Percentiles rank a stretch among this genome's conserved stretches.
These are phyloP conservation scores for Pythium chondricola DNA, from an alignment of 352 stramenopile species.

Conservation along the genomic window DNA sequence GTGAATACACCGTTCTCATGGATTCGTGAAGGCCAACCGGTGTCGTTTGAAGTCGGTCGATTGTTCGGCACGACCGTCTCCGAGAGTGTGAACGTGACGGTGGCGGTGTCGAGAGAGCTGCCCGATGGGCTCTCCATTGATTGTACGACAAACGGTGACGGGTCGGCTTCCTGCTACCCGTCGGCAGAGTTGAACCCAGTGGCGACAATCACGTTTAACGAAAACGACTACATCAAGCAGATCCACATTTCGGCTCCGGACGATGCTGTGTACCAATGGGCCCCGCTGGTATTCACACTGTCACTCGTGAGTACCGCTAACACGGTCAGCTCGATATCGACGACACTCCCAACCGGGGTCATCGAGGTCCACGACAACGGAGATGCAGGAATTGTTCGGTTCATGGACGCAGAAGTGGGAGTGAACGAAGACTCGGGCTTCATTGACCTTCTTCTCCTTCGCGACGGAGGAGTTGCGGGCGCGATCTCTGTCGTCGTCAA, in stretches of 20 bases:
- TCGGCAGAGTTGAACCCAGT: neutral
- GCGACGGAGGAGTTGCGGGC: constrained; percentile 9
- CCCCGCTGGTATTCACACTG: constrained; percentile 21
- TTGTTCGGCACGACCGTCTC: constrained; percentile 11
- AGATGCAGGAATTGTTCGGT: constrained; percentile 27
- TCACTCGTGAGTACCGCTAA: constrained; percentile 11
- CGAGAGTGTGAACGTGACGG: constrained; percentile 2
- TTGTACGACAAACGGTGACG: constrained; percentile 6
- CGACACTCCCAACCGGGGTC: neutral
- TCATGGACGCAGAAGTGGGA: constrained; percentile 9
- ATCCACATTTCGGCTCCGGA: constrained; percentile 27
- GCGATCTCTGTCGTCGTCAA: constrained; percentile 19
- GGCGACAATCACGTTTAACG: neutral
- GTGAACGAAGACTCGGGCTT: constrained; percentile 16
- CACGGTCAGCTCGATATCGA: constrained; percentile 18
- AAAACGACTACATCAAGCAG: constrained; percentile 7
- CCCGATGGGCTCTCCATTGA: neutral
- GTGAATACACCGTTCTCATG: constrained; percentile 13
- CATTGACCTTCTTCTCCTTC: constrained; percentile 8
- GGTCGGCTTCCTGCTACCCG: constrained; percentile 10
- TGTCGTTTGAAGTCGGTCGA: constrained; percentile 10
- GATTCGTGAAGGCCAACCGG: constrained; percentile 12
- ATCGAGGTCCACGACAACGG: constrained; percentile 29
- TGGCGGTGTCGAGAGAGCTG: constrained; percentile 1
- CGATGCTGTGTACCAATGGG: constrained; percentile 18